phyloP scores from a whole-genome alignment of 1,284 basidiomycete genomes.

The Lentinula novae-zelandiae region DNA sequence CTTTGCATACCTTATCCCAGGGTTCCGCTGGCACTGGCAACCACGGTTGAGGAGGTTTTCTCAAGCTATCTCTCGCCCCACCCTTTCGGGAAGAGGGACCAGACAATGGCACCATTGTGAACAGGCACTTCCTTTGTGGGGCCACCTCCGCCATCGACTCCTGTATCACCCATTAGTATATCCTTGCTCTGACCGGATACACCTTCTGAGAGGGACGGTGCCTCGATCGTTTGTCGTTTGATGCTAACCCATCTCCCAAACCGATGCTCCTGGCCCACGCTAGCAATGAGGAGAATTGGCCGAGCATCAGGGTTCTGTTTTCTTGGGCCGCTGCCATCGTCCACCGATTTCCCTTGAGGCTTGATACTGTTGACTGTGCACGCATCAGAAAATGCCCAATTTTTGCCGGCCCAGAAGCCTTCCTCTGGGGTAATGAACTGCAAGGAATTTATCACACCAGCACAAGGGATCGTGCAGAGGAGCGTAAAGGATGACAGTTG shows the following conservation, averaged over 20 bases:
- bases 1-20: background rate
- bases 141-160: background rate
- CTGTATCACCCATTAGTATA: no score
- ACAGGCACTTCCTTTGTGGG: background rate
- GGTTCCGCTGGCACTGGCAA: no score
- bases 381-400: conserved; percentile 34
- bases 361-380: background rate
- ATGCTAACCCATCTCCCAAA: conserved; percentile 85
- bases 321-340: background rate
- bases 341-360: conserved; percentile 5
- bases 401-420: conserved; percentile 39
- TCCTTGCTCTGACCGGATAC: background rate
- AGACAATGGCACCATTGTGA: conserved; percentile 4
- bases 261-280: conserved; percentile 83
- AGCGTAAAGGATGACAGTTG: conserved; percentile 75
- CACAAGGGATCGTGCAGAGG: conserved; percentile 58
- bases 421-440: conserved; percentile 71
- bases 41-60: background rate
- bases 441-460: conserved; percentile 87
- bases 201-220: background rate
- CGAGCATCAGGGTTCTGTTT: conserved; percentile 23
- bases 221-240: conserved; percentile 32
- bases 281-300: conserved; percentile 70
- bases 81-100: background rate
- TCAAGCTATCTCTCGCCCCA: background rate